Percentiles rank a stretch among this genome's conserved stretches.
Evolutionary conservation across 2,329 filamentous ascomycete genomes (phyloP).

Genomic region (Venturia effusa): DNA sequence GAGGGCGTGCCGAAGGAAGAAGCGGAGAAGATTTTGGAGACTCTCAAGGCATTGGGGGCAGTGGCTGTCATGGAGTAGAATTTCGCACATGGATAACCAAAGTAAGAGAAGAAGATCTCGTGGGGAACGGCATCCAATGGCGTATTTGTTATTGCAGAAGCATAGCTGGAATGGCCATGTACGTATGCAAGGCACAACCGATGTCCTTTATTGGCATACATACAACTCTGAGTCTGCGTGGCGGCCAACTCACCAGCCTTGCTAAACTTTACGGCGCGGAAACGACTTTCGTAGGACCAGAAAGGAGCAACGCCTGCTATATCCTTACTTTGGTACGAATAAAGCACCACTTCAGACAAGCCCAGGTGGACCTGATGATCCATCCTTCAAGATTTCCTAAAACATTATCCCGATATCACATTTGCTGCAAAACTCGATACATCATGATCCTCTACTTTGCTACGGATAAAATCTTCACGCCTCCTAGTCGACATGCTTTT

Average conservation of each 20-base stretch:
- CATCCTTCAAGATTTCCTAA: no score
- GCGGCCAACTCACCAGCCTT: not conserved
- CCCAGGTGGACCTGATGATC: no score
- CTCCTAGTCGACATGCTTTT: no score
- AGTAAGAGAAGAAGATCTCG: not conserved
- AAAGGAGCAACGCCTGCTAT: no score
- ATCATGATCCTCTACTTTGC: no score
- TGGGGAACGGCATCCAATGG: not conserved
- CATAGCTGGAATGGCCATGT: not conserved
- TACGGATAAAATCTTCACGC: no score
- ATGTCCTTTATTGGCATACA: not conserved
- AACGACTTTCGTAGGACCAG: no score
- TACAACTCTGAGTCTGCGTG: not conserved
- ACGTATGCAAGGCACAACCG: not conserved
- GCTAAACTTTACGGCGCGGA: no score
- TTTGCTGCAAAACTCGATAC: no score
- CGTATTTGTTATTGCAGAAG: not conserved
- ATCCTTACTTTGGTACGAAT: no score
- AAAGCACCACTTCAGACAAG: no score
- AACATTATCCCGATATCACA: no score
- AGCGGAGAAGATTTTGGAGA: slow-evolving; percentile 94
- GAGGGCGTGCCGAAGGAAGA: slow-evolving; percentile 98
- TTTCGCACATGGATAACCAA: not conserved
- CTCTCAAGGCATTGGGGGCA: slow-evolving; percentile 85
- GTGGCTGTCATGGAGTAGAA: slow-evolving; percentile 81